Evolutionary conservation across 2,329 filamentous ascomycete genomes (phyloP), one percentile per base, ranked within the genome.

Genomic region (Aspergillus thermomutatus): DNA sequence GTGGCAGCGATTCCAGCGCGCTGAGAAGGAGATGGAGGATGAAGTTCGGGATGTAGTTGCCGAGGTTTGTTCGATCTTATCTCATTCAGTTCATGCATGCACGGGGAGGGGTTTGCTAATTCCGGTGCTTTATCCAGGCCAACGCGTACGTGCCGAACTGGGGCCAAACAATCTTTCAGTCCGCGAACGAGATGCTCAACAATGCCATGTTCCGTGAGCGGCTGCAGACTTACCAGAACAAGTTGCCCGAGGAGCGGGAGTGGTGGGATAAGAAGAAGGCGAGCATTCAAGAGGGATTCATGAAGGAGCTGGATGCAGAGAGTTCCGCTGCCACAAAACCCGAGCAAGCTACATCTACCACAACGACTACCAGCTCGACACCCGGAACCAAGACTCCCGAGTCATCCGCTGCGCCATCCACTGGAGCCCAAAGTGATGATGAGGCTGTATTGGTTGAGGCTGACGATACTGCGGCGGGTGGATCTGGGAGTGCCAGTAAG

Each of bases 1-100:
- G 65, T 96, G 92, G 89, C 91, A 97, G 79, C 83, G 93, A 41
- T 96, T 97, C 75, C 77, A 87, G 76, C 84, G 91, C 51, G 94
- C 93, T 0, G 94, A 99, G 83, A 92, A 95, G 79, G 94, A 99
- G 77, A 95, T 97, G 81, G 92, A 99, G 78, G 91, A 92, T 64
- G 94, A 99, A 77, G 82, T 99, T 60, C 86, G 91, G 67, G 94
- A 99, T 76, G 93, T 97, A 25, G 92, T 97, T 34, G 85, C 87
- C 66, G 93, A 97, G 87, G 92, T 95, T 75, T 60, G 82, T 66
- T 27, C 40, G 27, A 9, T 52, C 27, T 54, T 54, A 10, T 14
- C 54, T 23, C 28, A 43, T 49, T 37, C 49, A 48, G 41, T 34
- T 52, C 11, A 37, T 50, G 27, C 26, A 43, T 54, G 43, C 8